Percentiles rank a stretch among this genome's conserved stretches.
phyloP scores from a whole-genome alignment of 495 filamentous ascomycete genomes.

The Neurospora discreta region DNA sequence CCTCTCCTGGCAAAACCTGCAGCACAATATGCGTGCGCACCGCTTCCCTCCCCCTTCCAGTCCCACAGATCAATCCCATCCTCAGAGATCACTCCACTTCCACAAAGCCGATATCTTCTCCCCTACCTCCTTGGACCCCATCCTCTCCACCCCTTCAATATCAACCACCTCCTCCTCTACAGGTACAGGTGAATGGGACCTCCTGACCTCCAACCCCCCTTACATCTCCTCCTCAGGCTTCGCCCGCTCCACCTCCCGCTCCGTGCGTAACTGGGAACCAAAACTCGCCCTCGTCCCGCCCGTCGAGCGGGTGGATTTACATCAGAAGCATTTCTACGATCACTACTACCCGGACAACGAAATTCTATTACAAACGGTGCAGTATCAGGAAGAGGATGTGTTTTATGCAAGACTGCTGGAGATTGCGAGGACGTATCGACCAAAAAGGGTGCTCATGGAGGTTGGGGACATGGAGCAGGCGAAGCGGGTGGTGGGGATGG shows the following conservation, averaged over 20 bases:
- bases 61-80: not conserved
- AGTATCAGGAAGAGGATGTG: conserved; percentile 35
- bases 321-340: not conserved
- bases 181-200: conserved; percentile 34
- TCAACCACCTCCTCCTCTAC: not conserved
- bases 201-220: conserved; percentile 85
- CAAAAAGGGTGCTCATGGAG: conserved; percentile 44
- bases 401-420: conserved; percentile 48
- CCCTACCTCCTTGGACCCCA: not conserved
- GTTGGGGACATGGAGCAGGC: conserved; percentile 52
- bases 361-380: not conserved
- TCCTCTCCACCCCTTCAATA: conserved; percentile 3
- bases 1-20: conserved; percentile 51
- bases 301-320: not conserved
- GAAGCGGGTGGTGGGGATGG: conserved; percentile 38
- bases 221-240: conserved; percentile 65
- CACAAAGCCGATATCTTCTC: conserved; percentile 43
- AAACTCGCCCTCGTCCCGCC: conserved; percentile 59
- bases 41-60: not conserved
- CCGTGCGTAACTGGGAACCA: conserved; percentile 74
- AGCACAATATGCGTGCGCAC: conserved; percentile 40
- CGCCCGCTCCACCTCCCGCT: conserved; percentile 45
- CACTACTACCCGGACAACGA: conserved; percentile 38
- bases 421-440: conserved; percentile 21
- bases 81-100: conserved; percentile 33